A percentile compares a stretch with the other conserved stretches of the same genome.
phyloP scores from a whole-genome alignment of 140 eudicot genomes.

The Flaveria floridana region DNA sequence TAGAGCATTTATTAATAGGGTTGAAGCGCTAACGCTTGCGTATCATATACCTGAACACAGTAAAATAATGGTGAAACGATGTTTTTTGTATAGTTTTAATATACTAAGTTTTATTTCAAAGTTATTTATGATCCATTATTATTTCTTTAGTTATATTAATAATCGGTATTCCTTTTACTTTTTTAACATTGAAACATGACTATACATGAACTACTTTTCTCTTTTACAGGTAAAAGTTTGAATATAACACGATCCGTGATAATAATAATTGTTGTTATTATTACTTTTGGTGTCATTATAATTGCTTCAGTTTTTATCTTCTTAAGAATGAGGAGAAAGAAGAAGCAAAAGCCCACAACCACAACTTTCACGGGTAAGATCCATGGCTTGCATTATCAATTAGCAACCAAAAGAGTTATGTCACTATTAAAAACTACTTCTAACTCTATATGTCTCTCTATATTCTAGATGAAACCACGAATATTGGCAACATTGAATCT shows the following conservation, averaged over 20 bases:
- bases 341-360: background rate
- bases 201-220: no score
- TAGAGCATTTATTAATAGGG: no score
- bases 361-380: background rate
- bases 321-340: constrained; percentile 1
- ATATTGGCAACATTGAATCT: background rate
- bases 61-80: no score
- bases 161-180: no score
- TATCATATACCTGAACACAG: no score
- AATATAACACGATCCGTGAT: background rate
- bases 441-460: background rate
- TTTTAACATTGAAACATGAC: no score
- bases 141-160: no score
- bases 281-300: background rate
- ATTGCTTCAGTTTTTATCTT: background rate
- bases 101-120: no score
- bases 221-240: background rate
- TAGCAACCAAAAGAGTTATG: background rate
- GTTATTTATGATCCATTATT: no score
- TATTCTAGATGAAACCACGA: constrained; percentile 1
- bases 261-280: background rate
- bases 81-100: no score
- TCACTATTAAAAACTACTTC: background rate
- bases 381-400: background rate
- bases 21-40: no score